Conservation (phyloP, 2,329 filamentous ascomycete species). For the Cladosporium sp. region DNA sequence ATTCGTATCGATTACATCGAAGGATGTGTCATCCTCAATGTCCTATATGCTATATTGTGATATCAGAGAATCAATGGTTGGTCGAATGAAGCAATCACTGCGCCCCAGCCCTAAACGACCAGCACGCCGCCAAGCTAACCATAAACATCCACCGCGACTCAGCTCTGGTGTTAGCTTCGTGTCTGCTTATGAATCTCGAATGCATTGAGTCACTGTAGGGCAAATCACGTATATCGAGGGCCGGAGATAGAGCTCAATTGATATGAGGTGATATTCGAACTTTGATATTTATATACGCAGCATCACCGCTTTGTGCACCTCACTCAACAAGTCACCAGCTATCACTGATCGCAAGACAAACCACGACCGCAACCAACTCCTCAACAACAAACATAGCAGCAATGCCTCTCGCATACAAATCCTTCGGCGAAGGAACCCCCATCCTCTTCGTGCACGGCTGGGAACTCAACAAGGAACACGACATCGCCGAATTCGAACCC, state of each 20-base stretch:
- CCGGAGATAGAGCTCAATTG: background rate
- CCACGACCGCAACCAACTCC: background rate
- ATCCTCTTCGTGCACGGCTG: slow-evolving; percentile 25
- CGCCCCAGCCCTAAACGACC: background rate
- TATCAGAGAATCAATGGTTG: background rate
- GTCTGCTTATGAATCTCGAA: background rate
- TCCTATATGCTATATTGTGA: too few relatives aligned
- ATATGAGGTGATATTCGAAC: background rate
- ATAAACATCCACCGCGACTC: background rate
- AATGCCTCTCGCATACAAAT: slow-evolving; percentile 1
- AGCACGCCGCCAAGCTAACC: background rate
- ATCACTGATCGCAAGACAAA: background rate
- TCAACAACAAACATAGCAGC: background rate
- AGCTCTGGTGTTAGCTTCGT: background rate
- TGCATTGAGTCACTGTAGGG: background rate
- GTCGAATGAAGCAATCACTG: background rate
- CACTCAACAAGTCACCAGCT: background rate
- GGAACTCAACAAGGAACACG: slow-evolving; percentile 17
- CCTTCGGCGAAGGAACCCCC: slow-evolving; percentile 18
- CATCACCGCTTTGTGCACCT: background rate
- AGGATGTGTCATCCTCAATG: too few relatives aligned
- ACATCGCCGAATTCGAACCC: slow-evolving; percentile 23
- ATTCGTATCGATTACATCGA: too few relatives aligned
- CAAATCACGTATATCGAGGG: background rate
- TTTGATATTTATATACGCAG: background rate